Base-by-base conservation (phyloP, 805 yeast genomes). In the Yamadazyma nakazawae region DNA sequence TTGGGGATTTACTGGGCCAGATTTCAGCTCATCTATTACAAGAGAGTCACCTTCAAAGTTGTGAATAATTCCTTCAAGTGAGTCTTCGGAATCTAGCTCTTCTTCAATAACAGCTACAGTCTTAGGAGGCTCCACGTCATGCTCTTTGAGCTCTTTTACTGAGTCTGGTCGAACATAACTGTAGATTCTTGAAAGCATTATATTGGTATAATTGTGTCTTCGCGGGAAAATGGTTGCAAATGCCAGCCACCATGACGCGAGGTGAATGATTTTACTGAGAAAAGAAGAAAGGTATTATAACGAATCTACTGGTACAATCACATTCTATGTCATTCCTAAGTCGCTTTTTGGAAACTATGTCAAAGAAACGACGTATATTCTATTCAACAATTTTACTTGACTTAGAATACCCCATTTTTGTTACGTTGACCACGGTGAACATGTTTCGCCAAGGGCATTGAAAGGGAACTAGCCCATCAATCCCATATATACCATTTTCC, bases 11-110 rank as follows among this genome's bases (percentile, higher is more conserved):
- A 46, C n/a, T 3, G 49, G 49, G 10, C 49, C 49, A 6, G 49
- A 46, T 17, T 43, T 31, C n/a, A 16, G 30, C 24, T 47, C 50
- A 35, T 43, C 46, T n/a, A 47, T 47, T 8, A 47, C 42, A 24
- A 47, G 41, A 19, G 50, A 47, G 34, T 47, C 50, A 8, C 50
- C 50, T 24, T 47, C 50, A n/a, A 47, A 39, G 6, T 34, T 43
- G 6, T 37, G 34, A 11, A 24, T 26, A 11, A 47, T 11, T 18
- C 21, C 39, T 13, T 42, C 50, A 2, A 45, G 40, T 2, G 16
- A 28, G 13, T 42, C 40, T 2, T 41, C 43, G 13, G 35, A 5
- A 10, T 30, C 37, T 2, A 21, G 36, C 21, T 19, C 36, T 6
- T 17, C 17, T 30, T 31, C 45, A 6, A 28, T 21, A 6, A 13